phyloP scores from a whole-genome alignment of 768 basidiomycete species.

The Podaxis carcinomalis region DNA sequence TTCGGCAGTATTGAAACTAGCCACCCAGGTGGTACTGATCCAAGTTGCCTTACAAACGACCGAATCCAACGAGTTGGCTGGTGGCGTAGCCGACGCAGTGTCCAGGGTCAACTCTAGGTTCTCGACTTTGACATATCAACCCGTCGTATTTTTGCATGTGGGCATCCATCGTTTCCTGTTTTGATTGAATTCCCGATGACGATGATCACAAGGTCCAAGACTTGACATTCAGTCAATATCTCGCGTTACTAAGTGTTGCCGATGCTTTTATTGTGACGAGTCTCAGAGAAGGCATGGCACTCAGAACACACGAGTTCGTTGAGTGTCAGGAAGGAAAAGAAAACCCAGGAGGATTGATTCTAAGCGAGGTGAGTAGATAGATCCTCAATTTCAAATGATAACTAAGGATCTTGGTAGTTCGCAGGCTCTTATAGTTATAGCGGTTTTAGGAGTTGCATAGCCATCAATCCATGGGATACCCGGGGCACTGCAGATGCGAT shows the following conservation, averaged over 20 bases:
- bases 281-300: slow-evolving; percentile 85
- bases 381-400: neutral
- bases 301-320: slow-evolving; percentile 79
- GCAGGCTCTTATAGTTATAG: slow-evolving; percentile 84
- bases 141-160: slow-evolving; percentile 64
- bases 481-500: slow-evolving; percentile 84
- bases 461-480: slow-evolving; percentile 83
- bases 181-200: neutral
- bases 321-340: slow-evolving; percentile 67
- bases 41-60: slow-evolving; percentile 86
- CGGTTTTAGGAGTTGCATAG: slow-evolving; percentile 83
- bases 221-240: slow-evolving; percentile 80
- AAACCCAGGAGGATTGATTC: slow-evolving; percentile 61
- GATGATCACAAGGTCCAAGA: slow-evolving; percentile 59
- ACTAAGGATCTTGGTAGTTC: slow-evolving; percentile 42
- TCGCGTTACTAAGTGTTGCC: slow-evolving; percentile 75
- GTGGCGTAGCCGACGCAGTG: slow-evolving; percentile 70
- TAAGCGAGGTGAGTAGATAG: slow-evolving; percentile 60
- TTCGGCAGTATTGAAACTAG: neutral
- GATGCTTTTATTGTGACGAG: slow-evolving; percentile 85
- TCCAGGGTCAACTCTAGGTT: slow-evolving; percentile 80
- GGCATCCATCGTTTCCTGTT: neutral
- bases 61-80: slow-evolving; percentile 68
- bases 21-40: slow-evolving; percentile 64
- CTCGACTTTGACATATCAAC: slow-evolving; percentile 83